These are phyloP conservation scores for Diaporthe destruens DNA, from an alignment of 2,329 filamentous ascomycete species.

Conservation along the genomic window DNA sequence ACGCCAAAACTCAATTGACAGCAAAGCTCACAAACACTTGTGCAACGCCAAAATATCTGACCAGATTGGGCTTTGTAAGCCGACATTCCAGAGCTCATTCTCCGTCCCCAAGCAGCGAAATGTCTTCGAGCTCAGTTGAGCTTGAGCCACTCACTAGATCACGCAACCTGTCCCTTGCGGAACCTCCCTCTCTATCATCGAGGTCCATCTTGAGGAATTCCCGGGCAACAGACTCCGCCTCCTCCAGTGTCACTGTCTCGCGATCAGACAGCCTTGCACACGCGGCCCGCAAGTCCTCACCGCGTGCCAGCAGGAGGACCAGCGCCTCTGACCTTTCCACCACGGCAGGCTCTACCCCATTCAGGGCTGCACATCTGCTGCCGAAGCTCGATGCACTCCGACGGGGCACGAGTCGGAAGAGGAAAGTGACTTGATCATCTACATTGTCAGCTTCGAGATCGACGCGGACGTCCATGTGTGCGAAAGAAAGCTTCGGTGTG, in stretches of 20 bases:
- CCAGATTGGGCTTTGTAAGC: background rate
- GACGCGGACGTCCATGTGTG: conserved; percentile 78
- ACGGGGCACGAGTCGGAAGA: conserved; percentile 78
- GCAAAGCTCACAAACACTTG: background rate
- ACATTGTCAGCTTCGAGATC: conserved; percentile 62
- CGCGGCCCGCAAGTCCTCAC: conserved; percentile 80
- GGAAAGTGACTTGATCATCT: conserved; percentile 76
- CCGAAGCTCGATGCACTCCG: conserved; percentile 87
- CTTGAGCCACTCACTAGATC: conserved; percentile 15
- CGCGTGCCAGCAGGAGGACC: conserved; percentile 73
- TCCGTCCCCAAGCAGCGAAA: background rate
- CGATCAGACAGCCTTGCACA: conserved; percentile 75
- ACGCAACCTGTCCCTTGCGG: conserved; percentile 14
- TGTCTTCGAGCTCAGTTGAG: conserved; percentile 34
- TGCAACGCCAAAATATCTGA: background rate
- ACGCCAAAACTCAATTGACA: background rate
- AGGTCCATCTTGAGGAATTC: conserved; percentile 63
- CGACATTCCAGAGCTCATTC: background rate
- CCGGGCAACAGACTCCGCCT: conserved; percentile 73
- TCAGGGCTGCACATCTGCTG: conserved; percentile 85
- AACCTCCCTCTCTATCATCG: background rate
- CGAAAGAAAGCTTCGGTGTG: conserved; percentile 67
- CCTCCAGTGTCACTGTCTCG: conserved; percentile 75
- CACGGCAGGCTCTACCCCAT: conserved; percentile 80
- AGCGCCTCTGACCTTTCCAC: conserved; percentile 83